phyloP scores from a whole-genome alignment of 2,329 filamentous ascomycete species.

The Phaeophleospora eucalypticola region DNA sequence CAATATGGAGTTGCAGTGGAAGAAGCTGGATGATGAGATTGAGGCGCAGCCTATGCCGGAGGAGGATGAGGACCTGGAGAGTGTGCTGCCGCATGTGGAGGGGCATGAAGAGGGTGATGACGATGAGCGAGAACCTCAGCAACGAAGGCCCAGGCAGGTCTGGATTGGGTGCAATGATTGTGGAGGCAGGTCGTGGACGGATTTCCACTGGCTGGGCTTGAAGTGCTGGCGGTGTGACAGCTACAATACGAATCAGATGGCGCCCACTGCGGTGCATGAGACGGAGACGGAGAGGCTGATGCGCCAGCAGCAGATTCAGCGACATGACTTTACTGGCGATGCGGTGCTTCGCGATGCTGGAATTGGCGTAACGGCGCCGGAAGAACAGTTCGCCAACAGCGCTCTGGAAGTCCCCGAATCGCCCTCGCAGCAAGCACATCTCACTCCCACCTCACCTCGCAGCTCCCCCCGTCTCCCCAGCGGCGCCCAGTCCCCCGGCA shows the following conservation, averaged over 20 bases:
- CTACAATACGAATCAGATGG: conserved; percentile 50
- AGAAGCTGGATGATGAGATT: conserved; percentile 83
- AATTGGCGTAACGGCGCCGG: conserved; percentile 26
- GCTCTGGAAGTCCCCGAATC: conserved; percentile 16
- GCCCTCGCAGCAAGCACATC: conserved; percentile 3
- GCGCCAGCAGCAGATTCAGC: conserved; percentile 25
- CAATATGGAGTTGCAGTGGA: conserved; percentile 95
- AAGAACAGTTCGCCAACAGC: conserved; percentile 13
- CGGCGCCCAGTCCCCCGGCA: conserved; percentile 27
- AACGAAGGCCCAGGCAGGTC: conserved; percentile 47
- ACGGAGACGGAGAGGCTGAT: conserved; percentile 32
- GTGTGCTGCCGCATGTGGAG: conserved; percentile 23
- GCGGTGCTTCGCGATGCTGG: conserved; percentile 32
- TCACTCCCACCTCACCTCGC: conserved; percentile 12
- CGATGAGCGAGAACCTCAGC: background rate
- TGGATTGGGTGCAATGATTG: conserved; percentile 94
- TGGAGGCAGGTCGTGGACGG: conserved; percentile 76
- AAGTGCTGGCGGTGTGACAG: conserved; percentile 67
- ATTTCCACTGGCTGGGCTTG: conserved; percentile 90
- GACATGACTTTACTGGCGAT: conserved; percentile 35
- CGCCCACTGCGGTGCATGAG: conserved; percentile 38
- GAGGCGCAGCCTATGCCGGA: conserved; percentile 84
- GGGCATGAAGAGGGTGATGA: conserved; percentile 5
- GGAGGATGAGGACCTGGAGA: conserved; percentile 30
- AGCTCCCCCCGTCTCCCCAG: conserved; percentile 18